Conservation (phyloP, 2,329 filamentous ascomycete genomes). For the Zasmidium angulare region DNA sequence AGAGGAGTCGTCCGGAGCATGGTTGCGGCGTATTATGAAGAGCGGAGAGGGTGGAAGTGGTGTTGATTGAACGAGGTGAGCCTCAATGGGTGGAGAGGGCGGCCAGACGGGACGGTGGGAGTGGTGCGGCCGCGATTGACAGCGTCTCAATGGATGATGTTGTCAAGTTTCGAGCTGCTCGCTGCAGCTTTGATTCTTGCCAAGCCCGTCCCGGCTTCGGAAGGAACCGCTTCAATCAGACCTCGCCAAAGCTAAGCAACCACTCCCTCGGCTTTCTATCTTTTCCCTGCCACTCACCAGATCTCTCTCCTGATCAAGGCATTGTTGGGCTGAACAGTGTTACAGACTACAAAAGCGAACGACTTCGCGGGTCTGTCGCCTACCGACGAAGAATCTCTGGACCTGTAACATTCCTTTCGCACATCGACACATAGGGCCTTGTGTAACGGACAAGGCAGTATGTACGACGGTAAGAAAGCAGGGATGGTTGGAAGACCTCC, state of each 20-base stretch:
- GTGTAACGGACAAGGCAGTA: no score
- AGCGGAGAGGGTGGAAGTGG: slow-evolving; percentile 11
- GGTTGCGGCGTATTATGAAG: slow-evolving; percentile 11
- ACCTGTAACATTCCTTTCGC: no score
- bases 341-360: no score
- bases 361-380: no score
- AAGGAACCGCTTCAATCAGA: background rate
- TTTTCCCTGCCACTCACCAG: background rate
- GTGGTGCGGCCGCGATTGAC: background rate
- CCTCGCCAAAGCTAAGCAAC: background rate
- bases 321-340: no score
- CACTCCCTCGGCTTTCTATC: background rate
- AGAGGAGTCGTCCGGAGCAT: slow-evolving; percentile 26
- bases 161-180: background rate
- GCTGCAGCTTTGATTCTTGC: background rate
- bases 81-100: slow-evolving; percentile 1
- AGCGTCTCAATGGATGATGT: background rate
- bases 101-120: background rate
- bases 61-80: slow-evolving; percentile 4
- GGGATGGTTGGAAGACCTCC: no score
- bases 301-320: background rate
- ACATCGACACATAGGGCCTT: no score
- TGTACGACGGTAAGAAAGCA: no score
- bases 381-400: no score
- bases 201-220: background rate